Conservation (phyloP, 257 asterid species). For the Ajuga chamaepitys region DNA sequence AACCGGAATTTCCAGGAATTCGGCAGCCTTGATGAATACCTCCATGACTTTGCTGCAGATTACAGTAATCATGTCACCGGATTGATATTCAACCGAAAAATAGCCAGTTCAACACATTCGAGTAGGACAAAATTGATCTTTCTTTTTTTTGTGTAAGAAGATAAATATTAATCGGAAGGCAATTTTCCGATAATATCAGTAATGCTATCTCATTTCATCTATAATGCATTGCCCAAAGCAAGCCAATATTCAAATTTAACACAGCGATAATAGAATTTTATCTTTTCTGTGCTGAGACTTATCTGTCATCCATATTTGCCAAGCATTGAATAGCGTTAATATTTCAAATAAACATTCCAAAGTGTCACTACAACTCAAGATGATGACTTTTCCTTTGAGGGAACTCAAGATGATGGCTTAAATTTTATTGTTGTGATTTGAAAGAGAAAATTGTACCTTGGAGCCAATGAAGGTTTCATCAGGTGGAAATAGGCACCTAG, state of each 20-base stretch:
- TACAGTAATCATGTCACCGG: conserved; percentile 14
- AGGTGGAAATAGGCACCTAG: conserved; percentile 58
- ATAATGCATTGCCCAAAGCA: background rate
- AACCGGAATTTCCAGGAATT: conserved; percentile 71
- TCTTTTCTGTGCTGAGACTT: background rate
- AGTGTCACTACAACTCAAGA: background rate
- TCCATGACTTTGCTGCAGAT: conserved; percentile 83
- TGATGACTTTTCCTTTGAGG: background rate
- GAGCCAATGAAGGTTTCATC: conserved; percentile 86
- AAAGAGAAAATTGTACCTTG: conserved; percentile 41
- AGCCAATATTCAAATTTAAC: background rate
- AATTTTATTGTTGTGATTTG: background rate
- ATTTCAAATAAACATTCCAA: background rate
- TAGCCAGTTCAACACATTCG: background rate
- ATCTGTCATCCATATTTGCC: background rate
- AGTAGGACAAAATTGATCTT: background rate
- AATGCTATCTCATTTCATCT: conserved; percentile 8
- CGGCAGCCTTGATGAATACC: conserved; percentile 77
- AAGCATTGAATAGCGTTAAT: background rate
- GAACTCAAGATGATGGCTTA: background rate
- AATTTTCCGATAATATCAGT: background rate
- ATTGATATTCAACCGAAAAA: conserved; percentile 6
- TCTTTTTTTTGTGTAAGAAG: too few relatives aligned
- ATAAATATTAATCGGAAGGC: background rate
- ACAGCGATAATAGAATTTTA: background rate